Evolutionary conservation across 768 basidiomycete species (phyloP), one percentile per base, ranked within the genome.

Genomic region (Hypholoma sublateritium): DNA sequence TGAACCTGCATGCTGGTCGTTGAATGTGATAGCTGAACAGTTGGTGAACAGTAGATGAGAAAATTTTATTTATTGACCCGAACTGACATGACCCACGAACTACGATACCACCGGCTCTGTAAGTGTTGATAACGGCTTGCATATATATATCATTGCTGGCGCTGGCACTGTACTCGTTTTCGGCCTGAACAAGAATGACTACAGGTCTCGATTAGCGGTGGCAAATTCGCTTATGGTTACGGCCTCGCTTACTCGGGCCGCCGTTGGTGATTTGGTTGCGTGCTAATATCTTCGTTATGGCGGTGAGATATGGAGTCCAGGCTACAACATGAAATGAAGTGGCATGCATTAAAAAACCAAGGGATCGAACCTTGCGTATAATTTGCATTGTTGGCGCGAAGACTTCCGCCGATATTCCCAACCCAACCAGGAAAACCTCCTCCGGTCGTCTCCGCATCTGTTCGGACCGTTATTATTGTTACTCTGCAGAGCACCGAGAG

Each of bases 351-450:
- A 7, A 21, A 17, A 45, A 19, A 48, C 9, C 48, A n/a, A 21
- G 11, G 12, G 28, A 37, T 19, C 14, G 16, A 21, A 76, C 79
- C 73, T 72, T 75, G 66, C 34, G 73, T 72, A 63, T 81, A 85
- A 50, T 72, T 74, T 5, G 76, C 59, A 64, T 83, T 79, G 49
- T 82, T 77, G 17, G 80, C 81, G 35, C 81, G 72, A 53, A 82
- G 73, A 39, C 69, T 65, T 17, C 79, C 80, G 32, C 80, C 77
- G 24, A 80, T 77, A 65, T 82, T 80, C 7, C 79, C 81, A 34
- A 81, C 79, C 83, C 82, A 84, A 5, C 83, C 83, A 12, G 84
- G 83, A 59, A 84, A 81, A 4, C 83, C 81, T 14, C 81, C 81
- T 6, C 80, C 81, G 4, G 81, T 81, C 4, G 80, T 81, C 65